Percentiles rank a stretch among this genome's conserved stretches.
phyloP scores from a whole-genome alignment of 139 green algal species.

The Volvox africanus region DNA sequence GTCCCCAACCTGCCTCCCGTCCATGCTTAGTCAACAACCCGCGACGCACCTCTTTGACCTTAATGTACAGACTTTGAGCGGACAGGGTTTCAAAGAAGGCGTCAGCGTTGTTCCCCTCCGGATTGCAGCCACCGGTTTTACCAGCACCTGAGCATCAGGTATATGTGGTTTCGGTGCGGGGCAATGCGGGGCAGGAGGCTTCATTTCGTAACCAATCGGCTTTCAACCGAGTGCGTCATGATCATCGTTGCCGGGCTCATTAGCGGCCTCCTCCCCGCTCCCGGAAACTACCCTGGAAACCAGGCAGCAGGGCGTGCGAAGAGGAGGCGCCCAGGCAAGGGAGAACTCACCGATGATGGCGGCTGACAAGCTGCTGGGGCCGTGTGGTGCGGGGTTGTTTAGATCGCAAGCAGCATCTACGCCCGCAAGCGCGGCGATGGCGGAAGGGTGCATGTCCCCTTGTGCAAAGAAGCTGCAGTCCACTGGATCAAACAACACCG shows the following conservation, averaged over 20 bases:
- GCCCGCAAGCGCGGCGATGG: not conserved
- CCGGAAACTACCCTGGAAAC: not conserved
- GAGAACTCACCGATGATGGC: slow-evolving; percentile 2
- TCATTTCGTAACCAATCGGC: not conserved
- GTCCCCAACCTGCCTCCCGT: too few relatives aligned
- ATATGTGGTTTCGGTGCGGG: not conserved
- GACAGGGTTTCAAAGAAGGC: too few relatives aligned
- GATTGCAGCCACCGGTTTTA: not conserved
- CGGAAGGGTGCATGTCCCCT: not conserved
- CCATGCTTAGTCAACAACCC: too few relatives aligned
- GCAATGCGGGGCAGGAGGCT: too few relatives aligned
- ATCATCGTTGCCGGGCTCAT: too few relatives aligned
- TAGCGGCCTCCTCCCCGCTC: too few relatives aligned
- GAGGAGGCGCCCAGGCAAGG: not conserved
- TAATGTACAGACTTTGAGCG: too few relatives aligned
- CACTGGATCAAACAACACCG: slow-evolving; percentile 20
- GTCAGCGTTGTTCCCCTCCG: too few relatives aligned
- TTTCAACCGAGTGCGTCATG: not conserved
- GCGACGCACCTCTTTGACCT: too few relatives aligned
- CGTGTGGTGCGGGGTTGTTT: not conserved
- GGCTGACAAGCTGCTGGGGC: not conserved
- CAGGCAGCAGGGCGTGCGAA: not conserved
- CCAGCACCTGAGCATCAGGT: not conserved
- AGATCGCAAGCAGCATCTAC: not conserved
- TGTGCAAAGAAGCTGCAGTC: not conserved